These are phyloP conservation scores for Tulasnella calospora DNA, from an alignment of 768 basidiomycete genomes.

Conservation along the genomic window DNA sequence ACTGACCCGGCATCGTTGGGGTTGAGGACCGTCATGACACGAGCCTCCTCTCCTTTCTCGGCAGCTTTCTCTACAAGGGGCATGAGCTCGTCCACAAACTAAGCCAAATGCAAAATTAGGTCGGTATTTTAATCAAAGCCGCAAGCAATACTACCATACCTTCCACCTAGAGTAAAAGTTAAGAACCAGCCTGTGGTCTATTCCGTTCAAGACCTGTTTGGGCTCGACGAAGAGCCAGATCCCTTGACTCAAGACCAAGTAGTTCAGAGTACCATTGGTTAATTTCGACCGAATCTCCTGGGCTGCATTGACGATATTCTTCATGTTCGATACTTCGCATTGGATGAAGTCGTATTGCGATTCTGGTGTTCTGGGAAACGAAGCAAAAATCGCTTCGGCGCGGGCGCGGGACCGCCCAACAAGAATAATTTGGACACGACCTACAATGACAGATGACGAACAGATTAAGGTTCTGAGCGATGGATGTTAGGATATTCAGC, in stretches of 20 bases:
- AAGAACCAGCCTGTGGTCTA: slow-evolving; percentile 26
- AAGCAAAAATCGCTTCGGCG: slow-evolving; percentile 30
- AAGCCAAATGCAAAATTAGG: background rate
- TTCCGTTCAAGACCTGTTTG: slow-evolving; percentile 24
- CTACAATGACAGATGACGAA: background rate
- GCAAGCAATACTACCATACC: background rate
- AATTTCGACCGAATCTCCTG: background rate
- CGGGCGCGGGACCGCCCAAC: slow-evolving; percentile 28
- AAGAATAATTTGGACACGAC: slow-evolving; percentile 29
- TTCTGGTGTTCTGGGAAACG: slow-evolving; percentile 25
- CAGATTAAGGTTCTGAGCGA: background rate
- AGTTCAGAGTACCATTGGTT: slow-evolving; percentile 23
- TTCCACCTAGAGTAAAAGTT: slow-evolving; percentile 29
- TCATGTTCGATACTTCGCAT: slow-evolving; percentile 34
- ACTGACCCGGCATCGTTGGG: background rate
- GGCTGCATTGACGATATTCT: slow-evolving; percentile 21
- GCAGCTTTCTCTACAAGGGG: slow-evolving; percentile 25
- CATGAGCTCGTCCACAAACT: slow-evolving; percentile 27
- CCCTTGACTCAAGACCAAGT: slow-evolving; percentile 26
- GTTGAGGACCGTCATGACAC: slow-evolving; percentile 22
- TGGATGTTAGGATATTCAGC: background rate
- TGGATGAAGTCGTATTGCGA: slow-evolving; percentile 35
- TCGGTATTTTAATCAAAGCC: background rate
- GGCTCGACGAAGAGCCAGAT: slow-evolving; percentile 24
- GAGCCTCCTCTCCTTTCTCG: slow-evolving; percentile 25